Base-by-base conservation (phyloP, 176 grass and related monocot genomes). In the Canna indica region DNA sequence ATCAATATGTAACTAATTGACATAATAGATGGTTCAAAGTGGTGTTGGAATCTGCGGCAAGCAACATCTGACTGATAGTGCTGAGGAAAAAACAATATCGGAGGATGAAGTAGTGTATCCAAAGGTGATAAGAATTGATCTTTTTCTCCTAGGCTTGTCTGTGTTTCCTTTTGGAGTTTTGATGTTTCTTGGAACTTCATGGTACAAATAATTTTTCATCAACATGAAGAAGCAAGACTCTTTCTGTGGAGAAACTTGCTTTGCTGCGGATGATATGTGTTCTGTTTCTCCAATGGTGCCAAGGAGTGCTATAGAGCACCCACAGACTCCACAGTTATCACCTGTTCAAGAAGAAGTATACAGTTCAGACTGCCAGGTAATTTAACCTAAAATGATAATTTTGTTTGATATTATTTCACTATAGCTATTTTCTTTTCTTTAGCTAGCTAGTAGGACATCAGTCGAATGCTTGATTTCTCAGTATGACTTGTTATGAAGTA, bases 11-110 rank as follows among this genome's bases (percentile, higher is more conserved):
- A 2, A 11, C 13, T 44, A 25, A 66, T 44, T 76, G 47, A 28
- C 60, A 67, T 36, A 83, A 57, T 77, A 97, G 94, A 92, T 97
- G 86, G 89, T 97, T 39, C 94, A 97, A 67, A 85, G 75, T 31
- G 94, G 94, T 38, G 69, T 87, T 74, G 86, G 84, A 24, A 84
- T 82, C 41, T 89, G 86, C 13, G 93, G 93, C 50, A 74, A 73
- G 78, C 85, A 83, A 50, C 78, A 67, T 62, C 72, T 69, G 7
- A 75, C 70, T 45, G 44, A 31, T 18, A 79, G 79, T 24, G 79
- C 86, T 1, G 89, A 90, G 14, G 89, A 97, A 82, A 97, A 97
- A 48, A 83, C 75, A 12, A 85, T 93, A 58, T 90, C 82, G 27
- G 94, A 97, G 84, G 82, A 91, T 41, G 89, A 87, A 14, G 79